Conservation (phyloP, 257 asterid species). For the Forsythia suspensa region DNA sequence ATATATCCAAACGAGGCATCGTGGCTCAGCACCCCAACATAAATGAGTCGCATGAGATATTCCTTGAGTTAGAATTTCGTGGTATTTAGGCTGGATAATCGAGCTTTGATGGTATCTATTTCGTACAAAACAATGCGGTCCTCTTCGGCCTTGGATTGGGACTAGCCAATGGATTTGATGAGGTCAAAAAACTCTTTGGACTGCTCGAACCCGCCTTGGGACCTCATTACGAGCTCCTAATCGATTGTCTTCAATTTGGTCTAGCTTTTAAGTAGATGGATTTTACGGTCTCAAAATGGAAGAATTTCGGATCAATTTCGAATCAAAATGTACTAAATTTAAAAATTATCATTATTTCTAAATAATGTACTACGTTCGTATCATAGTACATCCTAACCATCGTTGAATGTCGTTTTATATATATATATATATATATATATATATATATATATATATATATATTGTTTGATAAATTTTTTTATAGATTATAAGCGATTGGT, state of each 20-base stretch:
- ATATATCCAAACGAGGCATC: slow-evolving; percentile 96
- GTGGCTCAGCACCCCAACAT: slow-evolving; percentile 95
- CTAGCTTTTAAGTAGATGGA: slow-evolving; percentile 49
- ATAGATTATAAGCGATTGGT: no score
- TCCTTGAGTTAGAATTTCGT: slow-evolving; percentile 91
- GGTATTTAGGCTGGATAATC: slow-evolving; percentile 69
- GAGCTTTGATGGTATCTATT: slow-evolving; percentile 76
- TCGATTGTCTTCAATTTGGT: slow-evolving; percentile 90
- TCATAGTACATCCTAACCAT: no score
- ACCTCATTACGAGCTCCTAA: slow-evolving; percentile 97
- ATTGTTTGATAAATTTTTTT: no score
- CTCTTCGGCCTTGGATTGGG: slow-evolving; percentile 97
- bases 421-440: no score
- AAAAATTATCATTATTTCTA: no score
- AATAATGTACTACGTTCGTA: no score
- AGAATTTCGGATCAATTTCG: neutral
- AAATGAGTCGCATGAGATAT: slow-evolving; percentile 74
- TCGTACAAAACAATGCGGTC: slow-evolving; percentile 90
- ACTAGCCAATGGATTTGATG: slow-evolving; percentile 89
- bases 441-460: no score
- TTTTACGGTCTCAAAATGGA: slow-evolving; percentile 1
- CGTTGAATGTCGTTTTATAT: no score
- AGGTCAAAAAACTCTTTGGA: slow-evolving; percentile 93
- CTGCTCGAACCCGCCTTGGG: slow-evolving; percentile 90
- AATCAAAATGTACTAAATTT: no score